These are phyloP conservation scores for Exophiala dermatitidis DNA, from an alignment of 2,329 filamentous ascomycete genomes.

Conservation along the genomic window DNA sequence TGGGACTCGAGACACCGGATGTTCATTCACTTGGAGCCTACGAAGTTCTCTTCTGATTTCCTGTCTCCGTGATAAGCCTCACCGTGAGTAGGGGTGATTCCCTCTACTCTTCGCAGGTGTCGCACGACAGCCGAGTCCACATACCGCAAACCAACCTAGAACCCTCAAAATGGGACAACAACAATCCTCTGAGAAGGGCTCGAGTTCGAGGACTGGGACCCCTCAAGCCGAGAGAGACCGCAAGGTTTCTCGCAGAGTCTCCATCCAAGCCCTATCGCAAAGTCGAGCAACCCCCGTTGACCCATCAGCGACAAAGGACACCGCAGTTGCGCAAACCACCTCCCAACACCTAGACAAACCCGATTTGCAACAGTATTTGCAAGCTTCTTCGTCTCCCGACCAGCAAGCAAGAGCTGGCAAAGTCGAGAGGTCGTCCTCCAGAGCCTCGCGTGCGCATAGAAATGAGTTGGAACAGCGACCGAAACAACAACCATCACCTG, in stretches of 20 bases:
- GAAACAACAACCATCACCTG: conserved; percentile 12
- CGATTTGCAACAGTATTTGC: conserved; percentile 37
- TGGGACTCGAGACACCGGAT: conserved; percentile 8
- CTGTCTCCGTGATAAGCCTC: conserved; percentile 17
- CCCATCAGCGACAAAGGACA: conserved; percentile 39
- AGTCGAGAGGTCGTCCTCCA: conserved; percentile 21
- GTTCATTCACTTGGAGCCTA: conserved; percentile 20
- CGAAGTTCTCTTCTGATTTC: conserved; percentile 23
- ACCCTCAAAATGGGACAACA: conserved; percentile 26
- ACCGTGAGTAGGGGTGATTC: neutral
- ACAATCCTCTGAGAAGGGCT: conserved; percentile 24
- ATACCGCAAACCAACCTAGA: neutral
- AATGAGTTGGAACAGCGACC: conserved; percentile 15
- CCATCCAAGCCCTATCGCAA: conserved; percentile 36
- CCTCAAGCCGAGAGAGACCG: conserved; percentile 29
- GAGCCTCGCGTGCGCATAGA: conserved; percentile 16
- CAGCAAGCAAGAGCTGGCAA: conserved; percentile 21
- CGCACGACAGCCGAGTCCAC: conserved; percentile 14
- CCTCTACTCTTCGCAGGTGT: conserved; percentile 5
- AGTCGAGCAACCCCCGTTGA: conserved; percentile 38
- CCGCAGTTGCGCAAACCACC: conserved; percentile 36
- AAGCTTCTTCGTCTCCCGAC: conserved; percentile 33
- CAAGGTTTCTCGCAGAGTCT: conserved; percentile 37
- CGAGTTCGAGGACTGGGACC: conserved; percentile 16
- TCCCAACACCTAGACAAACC: conserved; percentile 31